phyloP scores from a whole-genome alignment of 495 filamentous ascomycete genomes.

The Rhypophila decipiens region DNA sequence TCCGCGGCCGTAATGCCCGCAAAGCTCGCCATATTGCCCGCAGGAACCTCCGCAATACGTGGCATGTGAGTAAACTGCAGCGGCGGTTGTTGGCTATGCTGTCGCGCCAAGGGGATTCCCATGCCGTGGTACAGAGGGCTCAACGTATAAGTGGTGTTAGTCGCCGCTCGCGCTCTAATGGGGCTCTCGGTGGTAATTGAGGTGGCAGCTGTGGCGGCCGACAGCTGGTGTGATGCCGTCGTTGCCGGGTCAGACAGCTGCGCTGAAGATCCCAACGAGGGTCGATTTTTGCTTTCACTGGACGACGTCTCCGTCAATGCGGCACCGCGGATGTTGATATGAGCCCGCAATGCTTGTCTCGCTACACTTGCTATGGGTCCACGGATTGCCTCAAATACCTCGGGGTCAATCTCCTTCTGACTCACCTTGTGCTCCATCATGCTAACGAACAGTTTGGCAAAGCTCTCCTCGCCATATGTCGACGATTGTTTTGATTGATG shows the following conservation, averaged over 20 bases:
- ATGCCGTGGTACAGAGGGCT: not conserved
- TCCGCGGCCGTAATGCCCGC: constrained; percentile 16
- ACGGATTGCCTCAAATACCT: constrained; percentile 6
- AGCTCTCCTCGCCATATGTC: constrained; percentile 11
- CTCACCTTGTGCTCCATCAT: constrained; percentile 21
- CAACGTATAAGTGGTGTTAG: not conserved
- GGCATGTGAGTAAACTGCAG: not conserved
- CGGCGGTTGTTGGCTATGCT: not conserved
- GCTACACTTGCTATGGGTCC: constrained; percentile 14
- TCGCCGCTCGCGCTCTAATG: not conserved
- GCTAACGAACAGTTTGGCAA: constrained; percentile 18
- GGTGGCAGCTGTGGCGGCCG: constrained; percentile 11
- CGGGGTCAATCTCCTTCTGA: constrained; percentile 14
- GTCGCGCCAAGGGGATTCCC: not conserved
- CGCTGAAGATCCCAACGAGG: constrained; percentile 10
- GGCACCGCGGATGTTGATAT: constrained; percentile 12
- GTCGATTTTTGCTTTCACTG: constrained; percentile 10
- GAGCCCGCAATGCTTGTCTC: constrained; percentile 14
- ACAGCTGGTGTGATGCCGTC: constrained; percentile 8
- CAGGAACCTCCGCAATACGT: not conserved
- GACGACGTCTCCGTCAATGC: constrained; percentile 14
- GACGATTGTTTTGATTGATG: not conserved
- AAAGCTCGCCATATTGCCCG: not conserved
- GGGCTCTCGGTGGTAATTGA: constrained; percentile 6
- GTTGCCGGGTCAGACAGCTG: constrained; percentile 11